Evolutionary conservation across 2,329 filamentous ascomycete genomes (phyloP).

Genomic region (Hysterium pulicare): DNA sequence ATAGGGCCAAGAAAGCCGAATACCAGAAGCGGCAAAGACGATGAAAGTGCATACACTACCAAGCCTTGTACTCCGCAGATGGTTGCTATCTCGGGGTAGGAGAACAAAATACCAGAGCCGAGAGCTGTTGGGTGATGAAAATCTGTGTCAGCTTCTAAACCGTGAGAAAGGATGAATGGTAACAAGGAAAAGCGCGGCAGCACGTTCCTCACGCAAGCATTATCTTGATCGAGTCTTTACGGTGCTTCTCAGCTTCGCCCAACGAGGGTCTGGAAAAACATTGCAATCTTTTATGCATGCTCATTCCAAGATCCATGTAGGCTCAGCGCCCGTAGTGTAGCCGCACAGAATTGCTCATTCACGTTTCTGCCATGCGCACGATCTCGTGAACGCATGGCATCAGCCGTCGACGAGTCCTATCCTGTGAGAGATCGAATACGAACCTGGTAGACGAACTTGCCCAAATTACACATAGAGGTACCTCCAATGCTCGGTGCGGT

Average conservation of each 20-base stretch:
- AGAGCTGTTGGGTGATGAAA: conserved; percentile 55
- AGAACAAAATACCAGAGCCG: conserved; percentile 78
- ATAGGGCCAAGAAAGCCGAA: conserved; percentile 74
- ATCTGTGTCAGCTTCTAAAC: conserved; percentile 31
- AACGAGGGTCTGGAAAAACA: too few species aligned
- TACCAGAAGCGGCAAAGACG: conserved; percentile 67
- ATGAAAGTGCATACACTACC: conserved; percentile 70
- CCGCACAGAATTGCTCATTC: conserved; percentile 38
- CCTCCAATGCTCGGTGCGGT: too few species aligned
- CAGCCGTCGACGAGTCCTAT: not conserved
- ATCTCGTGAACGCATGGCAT: too few species aligned
- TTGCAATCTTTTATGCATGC: too few species aligned
- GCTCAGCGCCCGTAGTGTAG: conserved; percentile 85
- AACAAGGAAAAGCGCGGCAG: conserved; percentile 66
- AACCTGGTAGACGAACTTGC: conserved; percentile 34
- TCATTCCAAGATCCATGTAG: conserved; percentile 8
- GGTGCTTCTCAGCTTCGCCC: conserved; percentile 89
- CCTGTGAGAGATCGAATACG: conserved; percentile 39
- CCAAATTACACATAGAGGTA: too few species aligned
- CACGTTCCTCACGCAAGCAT: conserved; percentile 98
- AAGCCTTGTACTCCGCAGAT: conserved; percentile 77
- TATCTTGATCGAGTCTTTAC: conserved; percentile 98
- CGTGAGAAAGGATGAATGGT: conserved; percentile 33
- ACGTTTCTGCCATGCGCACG: too few species aligned
- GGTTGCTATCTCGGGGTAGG: conserved; percentile 76